Evolutionary conservation across 768 basidiomycete species (phyloP).

Genomic region (Tephrocybe sp.): DNA sequence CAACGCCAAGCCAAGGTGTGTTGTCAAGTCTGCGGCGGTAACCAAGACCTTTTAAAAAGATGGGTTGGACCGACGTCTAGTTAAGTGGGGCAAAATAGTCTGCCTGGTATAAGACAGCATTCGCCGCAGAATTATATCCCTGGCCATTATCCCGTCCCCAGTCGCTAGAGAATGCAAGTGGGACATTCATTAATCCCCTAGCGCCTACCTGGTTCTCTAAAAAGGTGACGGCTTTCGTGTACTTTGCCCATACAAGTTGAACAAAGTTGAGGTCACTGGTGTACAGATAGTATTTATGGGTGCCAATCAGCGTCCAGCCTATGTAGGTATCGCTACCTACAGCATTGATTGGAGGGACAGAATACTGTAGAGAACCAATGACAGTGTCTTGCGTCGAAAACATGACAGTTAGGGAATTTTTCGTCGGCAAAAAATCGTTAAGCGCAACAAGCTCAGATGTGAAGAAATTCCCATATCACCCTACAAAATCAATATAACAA

Average conservation of each 20-base stretch:
- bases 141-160: slow-evolving; percentile 47
- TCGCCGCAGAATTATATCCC: slow-evolving; percentile 45
- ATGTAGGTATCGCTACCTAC: slow-evolving; percentile 43
- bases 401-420: slow-evolving; percentile 48
- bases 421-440: slow-evolving; percentile 34
- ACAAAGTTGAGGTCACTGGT: slow-evolving; percentile 46
- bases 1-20: slow-evolving; percentile 20
- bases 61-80: not conserved
- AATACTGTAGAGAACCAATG: slow-evolving; percentile 45
- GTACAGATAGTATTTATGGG: slow-evolving; percentile 40
- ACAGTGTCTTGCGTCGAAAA: slow-evolving; percentile 41
- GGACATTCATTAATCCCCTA: slow-evolving; percentile 37
- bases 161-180: slow-evolving; percentile 39
- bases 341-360: slow-evolving; percentile 35
- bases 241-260: slow-evolving; percentile 40
- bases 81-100: not conserved
- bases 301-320: slow-evolving; percentile 46
- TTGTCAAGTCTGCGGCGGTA: slow-evolving; percentile 34
- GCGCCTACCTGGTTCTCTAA: slow-evolving; percentile 39
- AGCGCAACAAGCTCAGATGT: slow-evolving; percentile 32
- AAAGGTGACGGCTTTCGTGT: slow-evolving; percentile 34
- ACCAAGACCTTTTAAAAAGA: slow-evolving; percentile 29
- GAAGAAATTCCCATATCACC: slow-evolving; percentile 42
- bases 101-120: slow-evolving; percentile 42
- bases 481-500: slow-evolving; percentile 10